Evolutionary conservation across 1,284 basidiomycete species (phyloP).

Genomic region (Tylopilus sp.): DNA sequence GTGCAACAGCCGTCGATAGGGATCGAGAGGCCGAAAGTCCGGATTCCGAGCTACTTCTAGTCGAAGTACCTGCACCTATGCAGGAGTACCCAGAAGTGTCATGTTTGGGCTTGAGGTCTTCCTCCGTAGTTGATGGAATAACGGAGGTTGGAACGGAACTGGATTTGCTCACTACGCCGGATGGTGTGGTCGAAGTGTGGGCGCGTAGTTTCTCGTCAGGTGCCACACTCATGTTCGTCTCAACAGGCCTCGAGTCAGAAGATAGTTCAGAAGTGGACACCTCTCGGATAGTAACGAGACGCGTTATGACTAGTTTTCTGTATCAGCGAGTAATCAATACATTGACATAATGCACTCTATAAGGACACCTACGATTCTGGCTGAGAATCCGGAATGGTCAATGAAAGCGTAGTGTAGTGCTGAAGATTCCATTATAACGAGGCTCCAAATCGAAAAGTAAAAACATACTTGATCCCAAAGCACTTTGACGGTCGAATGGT

Average conservation of each 20-base stretch:
- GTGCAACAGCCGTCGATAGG: constrained; percentile 32
- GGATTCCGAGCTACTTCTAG: constrained; percentile 10
- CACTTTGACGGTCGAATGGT: constrained; percentile 49
- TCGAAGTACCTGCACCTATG: background rate
- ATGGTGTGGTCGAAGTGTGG: constrained; percentile 18
- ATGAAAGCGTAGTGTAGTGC: constrained; percentile 20
- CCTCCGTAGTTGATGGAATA: constrained; percentile 15
- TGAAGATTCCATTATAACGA: constrained; percentile 8
- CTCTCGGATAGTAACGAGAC: constrained; percentile 2
- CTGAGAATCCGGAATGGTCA: constrained; percentile 16
- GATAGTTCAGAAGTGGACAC: constrained; percentile 6
- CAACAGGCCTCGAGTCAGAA: background rate
- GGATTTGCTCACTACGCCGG: constrained; percentile 12
- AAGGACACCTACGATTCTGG: constrained; percentile 19
- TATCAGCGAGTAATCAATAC: background rate
- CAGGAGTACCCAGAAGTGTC: constrained; percentile 11
- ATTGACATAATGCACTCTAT: background rate
- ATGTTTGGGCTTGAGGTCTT: constrained; percentile 26
- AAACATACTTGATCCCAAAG: constrained; percentile 42
- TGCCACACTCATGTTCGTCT: background rate
- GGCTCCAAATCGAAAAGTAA: background rate
- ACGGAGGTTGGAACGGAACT: constrained; percentile 5
- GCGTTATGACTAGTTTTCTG: constrained; percentile 8
- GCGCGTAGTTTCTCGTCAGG: constrained; percentile 4
- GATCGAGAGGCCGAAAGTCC: constrained; percentile 19